A percentile compares a stretch with the other conserved stretches of the same genome.
Conservation (phyloP, 768 basidiomycete species). For the Strobilomyces confusus region DNA sequence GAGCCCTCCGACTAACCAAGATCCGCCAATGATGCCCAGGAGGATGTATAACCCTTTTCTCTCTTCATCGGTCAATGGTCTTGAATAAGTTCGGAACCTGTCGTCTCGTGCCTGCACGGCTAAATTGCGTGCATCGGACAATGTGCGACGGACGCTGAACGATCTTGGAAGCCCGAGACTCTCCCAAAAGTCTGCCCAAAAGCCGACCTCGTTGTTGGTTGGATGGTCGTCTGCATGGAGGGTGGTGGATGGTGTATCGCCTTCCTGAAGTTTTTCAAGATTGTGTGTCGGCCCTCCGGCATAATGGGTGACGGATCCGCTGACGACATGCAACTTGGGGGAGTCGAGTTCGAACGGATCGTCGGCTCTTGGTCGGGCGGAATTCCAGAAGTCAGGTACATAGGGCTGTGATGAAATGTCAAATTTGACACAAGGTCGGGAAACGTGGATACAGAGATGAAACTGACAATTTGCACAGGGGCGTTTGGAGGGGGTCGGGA, state of each 20-base stretch:
- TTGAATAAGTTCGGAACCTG: constrained; percentile 20
- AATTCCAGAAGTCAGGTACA: constrained; percentile 56
- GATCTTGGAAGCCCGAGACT: constrained; percentile 35
- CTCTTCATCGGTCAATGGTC: constrained; percentile 42
- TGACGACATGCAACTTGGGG: constrained; percentile 51
- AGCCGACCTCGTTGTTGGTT: constrained; percentile 12
- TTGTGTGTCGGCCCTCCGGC: constrained; percentile 47
- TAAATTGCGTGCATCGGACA: constrained; percentile 5
- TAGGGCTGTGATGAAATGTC: constrained; percentile 45
- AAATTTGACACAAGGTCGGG: neutral
- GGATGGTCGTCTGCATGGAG: constrained; percentile 11
- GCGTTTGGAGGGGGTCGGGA: constrained; percentile 39
- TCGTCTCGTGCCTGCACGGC: constrained; percentile 16
- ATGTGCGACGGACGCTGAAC: constrained; percentile 20
- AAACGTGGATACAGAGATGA: too few species aligned
- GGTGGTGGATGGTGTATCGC: neutral
- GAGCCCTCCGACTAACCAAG: constrained; percentile 43
- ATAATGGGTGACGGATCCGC: constrained; percentile 43
- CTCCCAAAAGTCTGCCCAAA: constrained; percentile 36
- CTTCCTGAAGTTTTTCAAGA: constrained; percentile 27
- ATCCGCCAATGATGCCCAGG: constrained; percentile 45
- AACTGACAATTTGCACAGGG: constrained; percentile 57
- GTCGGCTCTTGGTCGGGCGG: constrained; percentile 37
- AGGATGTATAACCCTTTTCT: constrained; percentile 45
- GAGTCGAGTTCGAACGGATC: constrained; percentile 22